Evolutionary conservation across 2,329 filamentous ascomycete genomes (phyloP).

Genomic region (Hypoxylon sp.): DNA sequence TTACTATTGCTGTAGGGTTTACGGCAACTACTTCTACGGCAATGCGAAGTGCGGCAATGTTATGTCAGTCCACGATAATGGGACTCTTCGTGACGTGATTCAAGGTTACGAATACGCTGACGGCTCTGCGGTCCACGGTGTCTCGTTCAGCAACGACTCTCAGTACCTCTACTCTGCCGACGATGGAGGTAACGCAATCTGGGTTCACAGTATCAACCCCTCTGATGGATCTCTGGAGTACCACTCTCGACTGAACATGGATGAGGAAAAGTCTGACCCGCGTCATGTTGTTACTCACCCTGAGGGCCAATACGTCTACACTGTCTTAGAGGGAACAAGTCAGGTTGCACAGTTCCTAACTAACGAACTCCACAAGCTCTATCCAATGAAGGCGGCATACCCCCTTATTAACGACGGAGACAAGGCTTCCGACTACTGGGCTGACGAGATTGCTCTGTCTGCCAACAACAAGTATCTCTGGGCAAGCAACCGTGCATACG

Average conservation of each 20-base stretch:
- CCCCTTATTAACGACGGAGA: slow-evolving; percentile 47
- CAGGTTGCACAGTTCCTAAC: slow-evolving; percentile 46
- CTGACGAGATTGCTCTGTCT: slow-evolving; percentile 54
- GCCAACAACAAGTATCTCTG: slow-evolving; percentile 51
- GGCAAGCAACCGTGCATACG: slow-evolving; percentile 50
- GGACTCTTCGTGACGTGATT: slow-evolving; percentile 58
- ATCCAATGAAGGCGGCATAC: slow-evolving; percentile 33
- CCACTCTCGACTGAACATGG: slow-evolving; percentile 35
- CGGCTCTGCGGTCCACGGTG: slow-evolving; percentile 64
- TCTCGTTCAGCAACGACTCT: slow-evolving; percentile 62
- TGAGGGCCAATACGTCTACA: slow-evolving; percentile 48
- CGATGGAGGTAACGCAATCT: slow-evolving; percentile 61
- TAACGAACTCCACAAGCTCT: slow-evolving; percentile 30
- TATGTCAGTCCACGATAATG: slow-evolving; percentile 60
- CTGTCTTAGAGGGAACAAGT: slow-evolving; percentile 50
- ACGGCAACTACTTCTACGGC: slow-evolving; percentile 51
- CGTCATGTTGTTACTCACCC: slow-evolving; percentile 51
- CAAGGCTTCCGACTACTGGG: slow-evolving; percentile 51
- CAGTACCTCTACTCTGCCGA: slow-evolving; percentile 65
- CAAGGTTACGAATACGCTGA: slow-evolving; percentile 62
- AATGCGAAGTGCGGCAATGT: slow-evolving; percentile 50
- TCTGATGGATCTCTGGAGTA: slow-evolving; percentile 39
- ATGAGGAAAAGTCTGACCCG: slow-evolving; percentile 45
- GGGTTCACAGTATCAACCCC: slow-evolving; percentile 51
- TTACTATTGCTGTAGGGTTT: slow-evolving; percentile 36